phyloP scores from a whole-genome alignment of 495 filamentous ascomycete genomes.

The Penicillium paxilli region DNA sequence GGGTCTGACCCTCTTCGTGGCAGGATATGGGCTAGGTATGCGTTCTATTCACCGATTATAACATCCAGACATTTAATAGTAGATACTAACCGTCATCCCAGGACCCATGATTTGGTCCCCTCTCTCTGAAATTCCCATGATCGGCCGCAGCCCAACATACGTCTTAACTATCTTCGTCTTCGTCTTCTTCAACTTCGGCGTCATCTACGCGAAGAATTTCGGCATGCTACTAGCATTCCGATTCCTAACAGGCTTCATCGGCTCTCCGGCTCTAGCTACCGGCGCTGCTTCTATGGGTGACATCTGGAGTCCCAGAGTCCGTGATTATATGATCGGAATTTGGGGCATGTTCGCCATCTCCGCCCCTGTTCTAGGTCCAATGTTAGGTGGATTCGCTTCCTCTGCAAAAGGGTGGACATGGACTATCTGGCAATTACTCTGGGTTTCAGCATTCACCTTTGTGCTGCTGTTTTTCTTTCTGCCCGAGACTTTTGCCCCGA shows the following conservation, averaged over 20 bases:
- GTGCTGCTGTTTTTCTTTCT: constrained; percentile 52
- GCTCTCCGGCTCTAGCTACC: constrained; percentile 50
- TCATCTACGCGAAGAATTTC: constrained; percentile 48
- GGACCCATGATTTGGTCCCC: constrained; percentile 50
- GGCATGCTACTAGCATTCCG: constrained; percentile 55
- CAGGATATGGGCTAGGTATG: constrained; percentile 38
- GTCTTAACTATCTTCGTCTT: constrained; percentile 48
- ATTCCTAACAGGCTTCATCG: constrained; percentile 55
- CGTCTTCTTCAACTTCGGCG: constrained; percentile 51
- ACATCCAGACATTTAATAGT: background rate
- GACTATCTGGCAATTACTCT: constrained; percentile 50
- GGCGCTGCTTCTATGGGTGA: constrained; percentile 34
- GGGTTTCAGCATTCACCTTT: constrained; percentile 45
- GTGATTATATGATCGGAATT: constrained; percentile 36
- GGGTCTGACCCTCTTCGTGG: constrained; percentile 52
- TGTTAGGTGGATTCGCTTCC: constrained; percentile 42
- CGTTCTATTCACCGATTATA: background rate
- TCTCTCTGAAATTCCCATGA: constrained; percentile 48
- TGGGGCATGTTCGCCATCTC: constrained; percentile 36
- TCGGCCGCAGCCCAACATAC: constrained; percentile 53
- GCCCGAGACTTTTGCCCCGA: constrained; percentile 57
- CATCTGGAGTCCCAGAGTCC: constrained; percentile 26
- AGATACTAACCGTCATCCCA: background rate
- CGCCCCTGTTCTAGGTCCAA: constrained; percentile 44
- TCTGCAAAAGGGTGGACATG: constrained; percentile 45